Evolutionary conservation across 192 early-diverging fungal genomes (phyloP), one percentile per base, ranked within the genome.

Genomic region (Coemansia sp.): DNA sequence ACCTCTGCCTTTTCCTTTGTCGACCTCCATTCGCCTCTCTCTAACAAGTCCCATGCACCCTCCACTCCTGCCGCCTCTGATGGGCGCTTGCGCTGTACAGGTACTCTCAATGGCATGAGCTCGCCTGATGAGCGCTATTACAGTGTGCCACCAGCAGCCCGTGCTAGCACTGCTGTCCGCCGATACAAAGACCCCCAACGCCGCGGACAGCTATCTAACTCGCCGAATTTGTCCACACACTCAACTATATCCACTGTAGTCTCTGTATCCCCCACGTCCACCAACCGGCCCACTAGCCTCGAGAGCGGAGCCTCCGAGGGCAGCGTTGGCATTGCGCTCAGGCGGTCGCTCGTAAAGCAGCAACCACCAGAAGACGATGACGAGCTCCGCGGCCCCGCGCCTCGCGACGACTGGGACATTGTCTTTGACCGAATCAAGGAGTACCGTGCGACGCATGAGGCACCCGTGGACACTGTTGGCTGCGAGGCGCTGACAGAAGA

Each of bases 381-480:
- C 43, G 74, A 65, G 39, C 68, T 76, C 11, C 63, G 74, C 4
- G 74, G 74, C 1, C 60, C 74, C 8, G 63, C 65, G 26, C 74
- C 74, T 5, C 74, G 74, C 38, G 74, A 76, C 40, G 74, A 87
- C 39, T 93, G 92, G 92, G 70, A 84, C 27, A 62, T 81, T 34
- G 84, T 87, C 0, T 81, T 85, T 68, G 83, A 85, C 36, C 65
- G 68, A 15, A 83, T 95, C 34, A 80, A 87, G 48, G 83, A 86
- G 21, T 95, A 84, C 68, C 77, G 94, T 18, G 67, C 83, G 15
- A 63, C 63, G 5, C 74, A 84, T 57, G 40, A 71, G 21, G 95
- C 94, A 0, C 90, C 91, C 3, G 94, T 97, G 8, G 94, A 97
- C 72, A 90, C 89, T 1, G 89, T 94, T 68, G 94, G 94, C 1